Evolutionary conservation across 75 land plant genomes (phyloP), one percentile per base, ranked within the genome.

Genomic region (Picea glauca): DNA sequence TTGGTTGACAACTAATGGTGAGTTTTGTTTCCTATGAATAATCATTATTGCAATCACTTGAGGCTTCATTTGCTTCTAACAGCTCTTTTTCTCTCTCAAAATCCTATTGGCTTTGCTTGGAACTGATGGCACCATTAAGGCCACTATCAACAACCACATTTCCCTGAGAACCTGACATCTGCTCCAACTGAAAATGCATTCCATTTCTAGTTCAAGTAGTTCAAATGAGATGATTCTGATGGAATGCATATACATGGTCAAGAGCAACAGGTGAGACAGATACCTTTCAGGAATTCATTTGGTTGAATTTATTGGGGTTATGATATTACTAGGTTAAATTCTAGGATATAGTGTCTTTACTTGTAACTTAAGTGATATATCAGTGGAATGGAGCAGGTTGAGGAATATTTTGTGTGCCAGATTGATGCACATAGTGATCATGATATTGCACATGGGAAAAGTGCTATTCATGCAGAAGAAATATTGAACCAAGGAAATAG

Each of bases 211-310:
- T n/a, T n/a, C n/a, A n/a, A n/a, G n/a, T n/a, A n/a, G n/a, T n/a
- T n/a, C n/a, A n/a, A n/a, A n/a, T n/a, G n/a, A n/a, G n/a, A n/a
- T 83, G 91, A 91, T 80, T 93, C 90, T 62, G 77, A 79, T 84
- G 91, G 84, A 23, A 62, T 77, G 74, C 79, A 87, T 76, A 72
- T 77, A 58, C 43, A 80, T 81, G 83, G 70, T 54, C 82, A 78
- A 78, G 32, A 72, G 43, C 72, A 77, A 59, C 80, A 88, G 92
- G 96, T 91, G 74, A 1, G 32, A 81, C 63, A 32, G 35, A 79
- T 5, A 79, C 58, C n/a, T 75, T 75, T 35, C n/a, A 60, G 56
- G n/a, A 58, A 14, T 82, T 32, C n/a, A 1, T 60, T 18, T 60
- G 58, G 68, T 38, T 68, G 38, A 18, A 31, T 38, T 33, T 64